These are phyloP conservation scores for Teunomyces kruisii DNA, from an alignment of 805 yeast species.

Conservation along the genomic window DNA sequence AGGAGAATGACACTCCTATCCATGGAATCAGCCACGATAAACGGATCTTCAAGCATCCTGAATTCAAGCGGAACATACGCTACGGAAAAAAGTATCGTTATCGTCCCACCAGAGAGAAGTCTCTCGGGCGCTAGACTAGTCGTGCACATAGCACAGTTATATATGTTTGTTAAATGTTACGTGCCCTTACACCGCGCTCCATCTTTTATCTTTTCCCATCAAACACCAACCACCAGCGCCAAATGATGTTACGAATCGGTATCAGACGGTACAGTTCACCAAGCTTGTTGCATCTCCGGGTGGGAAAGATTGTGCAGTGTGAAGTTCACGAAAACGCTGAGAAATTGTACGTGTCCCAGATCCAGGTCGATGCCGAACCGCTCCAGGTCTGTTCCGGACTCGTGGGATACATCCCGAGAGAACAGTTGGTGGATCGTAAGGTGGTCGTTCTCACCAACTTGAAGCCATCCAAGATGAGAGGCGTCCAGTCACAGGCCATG, in stretches of 20 bases:
- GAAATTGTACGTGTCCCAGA: conserved; percentile 54
- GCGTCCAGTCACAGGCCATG: conserved; percentile 64
- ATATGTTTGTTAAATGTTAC: too few species aligned
- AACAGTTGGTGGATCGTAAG: conserved; percentile 33
- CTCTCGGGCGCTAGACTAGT: too few species aligned
- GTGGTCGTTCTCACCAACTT: conserved; percentile 59
- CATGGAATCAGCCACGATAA: too few species aligned
- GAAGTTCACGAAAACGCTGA: conserved; percentile 57
- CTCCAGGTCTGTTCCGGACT: conserved; percentile 63
- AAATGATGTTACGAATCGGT: too few species aligned
- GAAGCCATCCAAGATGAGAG: conserved; percentile 64
- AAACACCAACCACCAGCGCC: too few species aligned
- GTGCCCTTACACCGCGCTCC: too few species aligned
- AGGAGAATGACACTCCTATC: too few species aligned
- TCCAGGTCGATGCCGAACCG: conserved; percentile 25
- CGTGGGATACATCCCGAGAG: conserved; percentile 42
- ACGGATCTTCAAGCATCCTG: too few species aligned
- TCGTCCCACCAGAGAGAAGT: too few species aligned
- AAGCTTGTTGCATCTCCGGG: conserved; percentile 27
- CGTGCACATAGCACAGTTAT: too few species aligned
- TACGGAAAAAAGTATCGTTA: too few species aligned
- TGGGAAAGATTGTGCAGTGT: conserved; percentile 50
- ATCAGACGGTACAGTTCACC: conserved; percentile 13
- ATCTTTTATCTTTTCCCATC: background rate
- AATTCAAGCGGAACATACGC: too few species aligned